A percentile compares a stretch with the other conserved stretches of the same genome.
Conservation (phyloP, 306 rosid species). For the Oxytropis ochrocephala region DNA sequence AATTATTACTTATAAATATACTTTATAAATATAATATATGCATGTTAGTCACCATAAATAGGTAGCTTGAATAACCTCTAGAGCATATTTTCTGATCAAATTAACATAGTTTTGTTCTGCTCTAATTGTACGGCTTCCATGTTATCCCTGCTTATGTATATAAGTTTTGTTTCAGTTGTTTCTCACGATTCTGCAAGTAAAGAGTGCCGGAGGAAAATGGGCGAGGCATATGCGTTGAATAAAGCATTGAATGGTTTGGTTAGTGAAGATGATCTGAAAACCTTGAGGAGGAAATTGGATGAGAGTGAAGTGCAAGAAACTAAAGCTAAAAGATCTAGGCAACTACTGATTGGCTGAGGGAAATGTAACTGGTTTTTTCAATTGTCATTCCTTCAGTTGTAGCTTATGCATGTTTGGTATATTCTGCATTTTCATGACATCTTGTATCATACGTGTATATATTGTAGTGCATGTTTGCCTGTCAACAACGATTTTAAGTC, state of each 20-base stretch:
- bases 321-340: constrained; percentile 42
- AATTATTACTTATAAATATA: not conserved
- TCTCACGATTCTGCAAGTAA: constrained; percentile 77
- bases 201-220: constrained; percentile 70
- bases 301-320: constrained; percentile 33
- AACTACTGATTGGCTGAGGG: constrained; percentile 32
- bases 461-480: too few species aligned
- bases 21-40: not conserved
- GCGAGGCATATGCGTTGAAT: constrained; percentile 74
- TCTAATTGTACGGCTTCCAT: not conserved
- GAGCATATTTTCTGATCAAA: not conserved
- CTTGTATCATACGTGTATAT: too few species aligned
- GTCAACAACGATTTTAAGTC: too few species aligned
- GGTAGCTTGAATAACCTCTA: not conserved
- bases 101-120: not conserved
- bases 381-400: not conserved
- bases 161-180: constrained; percentile 57
- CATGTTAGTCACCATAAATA: not conserved
- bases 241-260: constrained; percentile 52
- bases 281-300: constrained; percentile 47
- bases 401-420: not conserved
- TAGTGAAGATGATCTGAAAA: constrained; percentile 53
- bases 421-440: not conserved
- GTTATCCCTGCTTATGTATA: not conserved
- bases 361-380: not conserved